Conservation (phyloP, 306 rosid genomes). For the Lablab purpureus region DNA sequence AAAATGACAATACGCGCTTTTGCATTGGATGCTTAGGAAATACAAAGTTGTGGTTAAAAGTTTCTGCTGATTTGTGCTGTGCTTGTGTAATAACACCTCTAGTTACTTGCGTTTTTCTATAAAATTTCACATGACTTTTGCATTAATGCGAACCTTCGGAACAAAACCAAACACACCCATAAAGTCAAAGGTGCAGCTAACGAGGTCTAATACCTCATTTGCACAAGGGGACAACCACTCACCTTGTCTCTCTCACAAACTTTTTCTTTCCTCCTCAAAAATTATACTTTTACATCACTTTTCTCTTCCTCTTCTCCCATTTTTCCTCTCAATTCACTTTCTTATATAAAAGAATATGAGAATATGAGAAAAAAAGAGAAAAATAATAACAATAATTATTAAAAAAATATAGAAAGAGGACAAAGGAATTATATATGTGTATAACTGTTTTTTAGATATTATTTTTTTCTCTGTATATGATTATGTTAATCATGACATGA, state of each 20-base stretch:
- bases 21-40: neutral
- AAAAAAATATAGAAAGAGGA: neutral
- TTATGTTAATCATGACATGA: slow-evolving; percentile 38
- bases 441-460: neutral
- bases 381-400: neutral
- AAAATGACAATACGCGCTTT: neutral
- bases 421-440: neutral
- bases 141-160: neutral
- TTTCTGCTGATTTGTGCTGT: neutral
- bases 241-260: slow-evolving; percentile 28
- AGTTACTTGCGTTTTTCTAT: neutral
- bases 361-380: neutral
- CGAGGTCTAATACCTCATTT: slow-evolving; percentile 3
- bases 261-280: neutral
- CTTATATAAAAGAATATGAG: neutral
- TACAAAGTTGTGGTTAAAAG: neutral
- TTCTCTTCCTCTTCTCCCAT: neutral
- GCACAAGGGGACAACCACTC: slow-evolving; percentile 24
- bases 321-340: neutral
- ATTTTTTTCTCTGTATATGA: neutral
- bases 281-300: neutral
- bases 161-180: neutral
- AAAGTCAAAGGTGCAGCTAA: slow-evolving; percentile 34
- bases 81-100: neutral
- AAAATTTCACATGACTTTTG: neutral